Evolutionary conservation across 2,329 filamentous ascomycete genomes (phyloP).

Genomic region (Fusarium haematococcum): DNA sequence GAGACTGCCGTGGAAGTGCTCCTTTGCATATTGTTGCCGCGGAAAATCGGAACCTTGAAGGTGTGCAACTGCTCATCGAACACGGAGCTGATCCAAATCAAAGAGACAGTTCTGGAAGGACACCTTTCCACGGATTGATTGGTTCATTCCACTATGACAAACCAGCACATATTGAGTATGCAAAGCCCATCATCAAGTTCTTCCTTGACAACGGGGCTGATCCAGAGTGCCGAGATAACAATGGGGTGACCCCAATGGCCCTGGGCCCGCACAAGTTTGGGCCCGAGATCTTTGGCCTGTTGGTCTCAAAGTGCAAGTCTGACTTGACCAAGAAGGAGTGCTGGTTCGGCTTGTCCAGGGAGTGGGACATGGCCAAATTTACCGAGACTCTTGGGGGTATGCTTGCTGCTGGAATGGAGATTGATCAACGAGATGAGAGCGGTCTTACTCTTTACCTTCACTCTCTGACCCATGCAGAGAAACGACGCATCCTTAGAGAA

Average conservation of each 20-base stretch:
- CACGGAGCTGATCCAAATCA: slow-evolving; percentile 25
- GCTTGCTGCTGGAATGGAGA: slow-evolving; percentile 24
- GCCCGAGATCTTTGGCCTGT: not conserved
- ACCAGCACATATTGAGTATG: no score
- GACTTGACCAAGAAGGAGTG: not conserved
- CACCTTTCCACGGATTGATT: slow-evolving; percentile 5
- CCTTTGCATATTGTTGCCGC: slow-evolving; percentile 11
- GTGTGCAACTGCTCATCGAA: slow-evolving; percentile 24
- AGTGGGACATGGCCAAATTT: not conserved
- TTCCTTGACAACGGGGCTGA: slow-evolving; percentile 32
- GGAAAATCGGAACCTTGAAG: not conserved
- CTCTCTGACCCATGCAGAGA: not conserved
- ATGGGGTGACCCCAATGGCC: not conserved
- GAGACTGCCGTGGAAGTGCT: not conserved
- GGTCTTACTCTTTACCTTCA: slow-evolving; percentile 29
- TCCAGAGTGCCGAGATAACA: not conserved
- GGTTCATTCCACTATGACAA: no score
- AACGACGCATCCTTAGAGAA: not conserved
- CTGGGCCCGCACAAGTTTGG: not conserved
- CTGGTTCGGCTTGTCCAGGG: slow-evolving; percentile 17
- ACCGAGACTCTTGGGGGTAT: slow-evolving; percentile 11
- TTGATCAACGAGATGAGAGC: slow-evolving; percentile 1
- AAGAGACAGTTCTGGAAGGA: not conserved
- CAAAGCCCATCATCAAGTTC: slow-evolving; percentile 14
- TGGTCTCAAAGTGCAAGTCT: slow-evolving; percentile 17